Conservation (phyloP, 345 rosid species). For the Brassica rapa region DNA sequence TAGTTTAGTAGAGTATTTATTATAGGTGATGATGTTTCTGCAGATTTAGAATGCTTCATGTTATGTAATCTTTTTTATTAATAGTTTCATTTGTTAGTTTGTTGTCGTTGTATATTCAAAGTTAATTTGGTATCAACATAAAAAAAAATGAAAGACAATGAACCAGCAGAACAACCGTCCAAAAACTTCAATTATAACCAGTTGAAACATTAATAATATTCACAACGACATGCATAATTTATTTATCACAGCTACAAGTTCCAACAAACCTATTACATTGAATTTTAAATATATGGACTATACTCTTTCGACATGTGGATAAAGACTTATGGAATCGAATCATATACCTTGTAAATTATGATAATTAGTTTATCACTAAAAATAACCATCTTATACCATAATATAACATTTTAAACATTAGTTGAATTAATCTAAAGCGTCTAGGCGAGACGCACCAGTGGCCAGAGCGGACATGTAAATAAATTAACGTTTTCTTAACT, state of each 20-base stretch:
- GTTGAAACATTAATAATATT: slow-evolving; percentile 5
- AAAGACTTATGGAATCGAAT: slow-evolving; percentile 4
- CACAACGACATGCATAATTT: slow-evolving; percentile 22
- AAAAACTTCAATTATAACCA: slow-evolving; percentile 30
- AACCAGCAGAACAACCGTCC: slow-evolving; percentile 40
- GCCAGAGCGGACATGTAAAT: slow-evolving; percentile 12
- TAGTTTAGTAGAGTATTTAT: neutral
- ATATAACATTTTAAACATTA: neutral
- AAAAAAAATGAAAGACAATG: slow-evolving; percentile 34
- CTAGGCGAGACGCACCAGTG: slow-evolving; percentile 34
- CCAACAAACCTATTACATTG: slow-evolving; percentile 30
- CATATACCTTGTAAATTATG: neutral
- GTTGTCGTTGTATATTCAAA: slow-evolving; percentile 18
- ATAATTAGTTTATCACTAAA: slow-evolving; percentile 1
- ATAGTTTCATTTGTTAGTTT: slow-evolving; percentile 28
- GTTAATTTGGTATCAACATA: slow-evolving; percentile 17
- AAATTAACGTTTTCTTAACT: neutral
- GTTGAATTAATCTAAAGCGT: slow-evolving; percentile 21
- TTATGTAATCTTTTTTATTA: neutral
- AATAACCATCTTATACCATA: neutral
- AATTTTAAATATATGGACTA: neutral
- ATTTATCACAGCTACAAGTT: slow-evolving; percentile 34
- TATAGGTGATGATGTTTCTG: neutral
- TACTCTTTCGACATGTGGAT: neutral
- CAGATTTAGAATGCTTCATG: neutral